Evolutionary conservation across 75 land plant species (phyloP), one percentile per base, ranked within the genome.

Genomic region (Ceratopteris richardii): DNA sequence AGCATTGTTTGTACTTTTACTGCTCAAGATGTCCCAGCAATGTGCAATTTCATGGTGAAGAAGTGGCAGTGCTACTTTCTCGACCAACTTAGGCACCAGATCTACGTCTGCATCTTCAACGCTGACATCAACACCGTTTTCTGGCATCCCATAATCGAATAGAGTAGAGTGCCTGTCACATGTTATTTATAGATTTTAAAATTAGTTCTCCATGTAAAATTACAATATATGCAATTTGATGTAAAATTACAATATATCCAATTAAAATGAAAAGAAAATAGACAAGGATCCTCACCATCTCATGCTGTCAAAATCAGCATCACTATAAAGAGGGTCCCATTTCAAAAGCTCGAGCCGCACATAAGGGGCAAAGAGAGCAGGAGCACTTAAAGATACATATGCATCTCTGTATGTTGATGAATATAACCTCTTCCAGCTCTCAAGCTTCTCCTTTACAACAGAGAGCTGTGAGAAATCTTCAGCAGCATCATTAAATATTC

Each of bases 11-110:
- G 91, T 89, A 41, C 79, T 80, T 46, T 56, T 69, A 2, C 85
- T 79, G 57, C 98, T 94, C 22, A 94, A 64, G 19, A 77, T 67
- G 55, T 94, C 98, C 98, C 98, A 94, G 61, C 98, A 94, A 56
- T 79, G 81, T 23, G 70, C 81, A 42, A 94, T 62, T 29, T 94
- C 78, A 74, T 90, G 96, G 51, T 86, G 91, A 57, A 94, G 69
- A 6, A 90, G 69, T 10, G 98, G 96, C 37, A 94, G 71, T 31
- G 88, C 98, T 27, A 94, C 80, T 59, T 77, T 94, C 56, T 86
- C 96, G 41, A 94, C 96, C 5, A 94, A 60, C 28, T 63, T 69
- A 57, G 98, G 98, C 21, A 94, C 76, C 62, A 94, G 75, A 41
- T 94, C 77, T 31, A 70, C 56, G 70, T 94, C 98, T 31, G 84